Base-by-base conservation (phyloP, 306 rosid genomes). In the Coriaria nepalensis region DNA sequence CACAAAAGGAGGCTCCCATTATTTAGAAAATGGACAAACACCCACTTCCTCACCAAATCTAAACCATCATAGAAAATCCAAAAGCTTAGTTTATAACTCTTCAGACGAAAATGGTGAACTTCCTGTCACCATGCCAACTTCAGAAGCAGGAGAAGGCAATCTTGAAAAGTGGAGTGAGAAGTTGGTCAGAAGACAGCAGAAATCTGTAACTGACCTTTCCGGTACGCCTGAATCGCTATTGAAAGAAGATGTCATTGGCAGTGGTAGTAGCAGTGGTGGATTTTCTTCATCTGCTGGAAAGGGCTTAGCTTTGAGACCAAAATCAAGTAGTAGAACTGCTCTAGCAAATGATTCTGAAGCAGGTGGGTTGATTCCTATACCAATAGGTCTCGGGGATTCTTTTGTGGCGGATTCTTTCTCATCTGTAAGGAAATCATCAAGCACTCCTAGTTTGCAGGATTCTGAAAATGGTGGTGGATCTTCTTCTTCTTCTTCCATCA, bases 361-460 rank as follows among this genome's bases (percentile, higher is more conserved):
- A 40, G 48, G 43, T 35, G 81, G 82, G 9, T 48, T 61, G 65
- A 73, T 41, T 55, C 67, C 71, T 15, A 52, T 61, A 44, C 65
- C 75, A 38, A 52, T 48, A 7, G 69, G 73, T 37, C 20, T 45
- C 34, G 80, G 65, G 55, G 93, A 80, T 61, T 70, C 79, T 6
- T 44, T 47, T 10, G 10, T 64, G 40, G 46, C 66, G 6, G 85
- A 75, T 5, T 64, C 61, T 43, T 68, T 73, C 35, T 73, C 64
- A 15, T 65, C 78, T 20, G 93, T 83, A 45, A 78, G 83, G 59
- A 87, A 80, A 69, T 87, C 96, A 5, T 87, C 79, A 7, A 87
- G 96, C 53, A 72, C 93, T 40, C 65, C 96, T 4, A 75, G 74
- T 69, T 83, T 87, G 64, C 93, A 84, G 46, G 96, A 80, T 53